Percentiles rank a stretch among this genome's conserved stretches.
These are phyloP conservation scores for Mrakia hoshinonis DNA, from an alignment of 768 basidiomycete species.

Conservation along the genomic window DNA sequence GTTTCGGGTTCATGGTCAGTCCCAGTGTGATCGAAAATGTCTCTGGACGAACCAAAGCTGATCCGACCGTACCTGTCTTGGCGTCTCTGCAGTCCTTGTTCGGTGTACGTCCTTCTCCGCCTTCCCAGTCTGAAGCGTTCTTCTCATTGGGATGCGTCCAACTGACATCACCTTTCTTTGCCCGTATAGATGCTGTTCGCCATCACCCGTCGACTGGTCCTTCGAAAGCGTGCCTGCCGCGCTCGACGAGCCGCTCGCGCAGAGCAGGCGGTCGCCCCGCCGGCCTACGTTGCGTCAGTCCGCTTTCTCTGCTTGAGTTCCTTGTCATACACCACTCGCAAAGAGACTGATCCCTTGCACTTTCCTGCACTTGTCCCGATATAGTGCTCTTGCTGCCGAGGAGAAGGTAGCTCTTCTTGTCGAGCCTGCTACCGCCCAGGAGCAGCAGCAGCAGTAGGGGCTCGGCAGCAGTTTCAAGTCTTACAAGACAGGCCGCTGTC, in stretches of 20 bases:
- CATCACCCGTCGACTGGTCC: background rate
- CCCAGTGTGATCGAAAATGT: background rate
- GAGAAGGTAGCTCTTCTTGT: too few relatives aligned
- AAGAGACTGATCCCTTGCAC: too few relatives aligned
- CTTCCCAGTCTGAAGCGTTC: background rate
- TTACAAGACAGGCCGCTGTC: too few relatives aligned
- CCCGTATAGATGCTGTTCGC: background rate
- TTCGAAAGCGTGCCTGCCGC: background rate
- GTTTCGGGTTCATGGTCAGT: conserved; percentile 4
- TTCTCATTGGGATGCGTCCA: background rate
- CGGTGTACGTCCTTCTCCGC: conserved; percentile 1
- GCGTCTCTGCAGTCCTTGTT: background rate
- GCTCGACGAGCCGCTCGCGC: conserved; percentile 1
- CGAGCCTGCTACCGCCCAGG: too few relatives aligned
- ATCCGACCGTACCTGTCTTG: background rate
- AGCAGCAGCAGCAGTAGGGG: too few relatives aligned
- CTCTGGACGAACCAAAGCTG: background rate
- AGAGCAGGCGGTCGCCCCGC: background rate
- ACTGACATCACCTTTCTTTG: background rate
- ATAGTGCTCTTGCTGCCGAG: too few relatives aligned
- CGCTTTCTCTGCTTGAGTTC: too few relatives aligned
- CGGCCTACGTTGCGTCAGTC: conserved; percentile 9
- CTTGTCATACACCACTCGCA: background rate
- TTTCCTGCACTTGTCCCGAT: too few relatives aligned
- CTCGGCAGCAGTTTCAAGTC: too few relatives aligned